A percentile compares a stretch with the other conserved stretches of the same genome.
Evolutionary conservation across 306 rosid species (phyloP).

Genomic region (Cicer judaicum): DNA sequence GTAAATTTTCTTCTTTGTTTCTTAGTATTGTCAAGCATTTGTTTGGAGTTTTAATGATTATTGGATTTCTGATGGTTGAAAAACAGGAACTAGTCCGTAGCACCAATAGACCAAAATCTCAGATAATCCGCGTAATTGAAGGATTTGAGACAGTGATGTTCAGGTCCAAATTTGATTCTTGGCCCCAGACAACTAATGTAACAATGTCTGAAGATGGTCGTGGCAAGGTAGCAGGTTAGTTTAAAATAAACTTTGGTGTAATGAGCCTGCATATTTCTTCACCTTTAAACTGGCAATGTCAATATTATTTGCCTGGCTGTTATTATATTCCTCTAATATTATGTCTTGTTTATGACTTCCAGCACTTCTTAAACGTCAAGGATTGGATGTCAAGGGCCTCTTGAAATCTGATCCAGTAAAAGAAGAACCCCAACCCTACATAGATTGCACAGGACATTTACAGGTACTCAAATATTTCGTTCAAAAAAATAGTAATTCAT

Average conservation of each 20-base stretch:
- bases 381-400: constrained; percentile 96
- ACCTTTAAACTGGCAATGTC: constrained; percentile 19
- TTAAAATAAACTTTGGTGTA: constrained; percentile 42
- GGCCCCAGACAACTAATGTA: constrained; percentile 75
- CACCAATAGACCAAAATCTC: constrained; percentile 66
- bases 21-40: constrained; percentile 36
- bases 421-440: constrained; percentile 92
- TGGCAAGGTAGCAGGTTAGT: constrained; percentile 99
- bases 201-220: constrained; percentile 89
- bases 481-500: constrained; percentile 9
- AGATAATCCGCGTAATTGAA: constrained; percentile 85
- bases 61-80: constrained; percentile 39
- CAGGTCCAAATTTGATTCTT: constrained; percentile 82
- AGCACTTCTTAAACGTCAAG: constrained; percentile 99
- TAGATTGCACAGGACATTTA: constrained; percentile 96
- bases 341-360: constrained; percentile 42
- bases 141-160: constrained; percentile 97
- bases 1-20: constrained; percentile 56
- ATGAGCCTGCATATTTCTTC: constrained; percentile 39
- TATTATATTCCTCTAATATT: constrained; percentile 34
- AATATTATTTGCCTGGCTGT: constrained; percentile 1
- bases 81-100: constrained; percentile 67
- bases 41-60: constrained; percentile 41
- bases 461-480: constrained; percentile 64
- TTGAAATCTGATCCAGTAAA: constrained; percentile 84